Evolutionary conservation across 1,284 basidiomycete genomes (phyloP), one percentile per base, ranked within the genome.

Genomic region (Gomphus bonarii): DNA sequence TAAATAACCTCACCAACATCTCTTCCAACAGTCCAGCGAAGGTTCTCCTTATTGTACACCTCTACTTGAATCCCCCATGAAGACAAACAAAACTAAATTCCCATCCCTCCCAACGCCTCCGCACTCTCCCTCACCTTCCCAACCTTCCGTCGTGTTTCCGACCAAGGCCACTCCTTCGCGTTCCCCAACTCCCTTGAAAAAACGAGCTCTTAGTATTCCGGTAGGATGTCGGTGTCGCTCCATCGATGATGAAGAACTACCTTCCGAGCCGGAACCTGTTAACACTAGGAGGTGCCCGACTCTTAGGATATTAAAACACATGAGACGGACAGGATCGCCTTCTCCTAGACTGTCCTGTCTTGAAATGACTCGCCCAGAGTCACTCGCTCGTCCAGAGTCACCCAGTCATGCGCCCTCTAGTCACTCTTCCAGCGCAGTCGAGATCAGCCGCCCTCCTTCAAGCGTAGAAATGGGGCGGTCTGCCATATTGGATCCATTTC

Each of bases 141-240:
- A 14, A 8, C 43, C 54, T n/a, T 55, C 54, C n/a, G 14, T 47
- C 18, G 50, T 51, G n/a, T 51, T 40, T 12, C 50, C 50, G 50
- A 36, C 48, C 38, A 43, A 42, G 25, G 31, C 36, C 14, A n/a
- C n/a, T 4, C 54, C 54, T 20, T 25, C 44, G 28, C 38, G 48
- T 31, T 43, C 47, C 18, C 48, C 47, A 20, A 47, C 48, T 11
- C 30, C 55, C 28, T 48, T 48, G 20, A 55, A 43, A 25, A 57
- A 33, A 31, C 38, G 47, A 28, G 55, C 38, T 4, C 20, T 55
- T 9, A 36, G 35, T 5, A 50, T 46, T 25, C 36, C 49, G 12
- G 51, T 57, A 36, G 48, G 55, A 25, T 57, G 55, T 47, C 3
- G 16, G 11, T 57, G 55, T 33, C 38, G 35, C 11, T 36, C 33